phyloP scores from a whole-genome alignment of 768 basidiomycete species.

The Mrakia gelida region DNA sequence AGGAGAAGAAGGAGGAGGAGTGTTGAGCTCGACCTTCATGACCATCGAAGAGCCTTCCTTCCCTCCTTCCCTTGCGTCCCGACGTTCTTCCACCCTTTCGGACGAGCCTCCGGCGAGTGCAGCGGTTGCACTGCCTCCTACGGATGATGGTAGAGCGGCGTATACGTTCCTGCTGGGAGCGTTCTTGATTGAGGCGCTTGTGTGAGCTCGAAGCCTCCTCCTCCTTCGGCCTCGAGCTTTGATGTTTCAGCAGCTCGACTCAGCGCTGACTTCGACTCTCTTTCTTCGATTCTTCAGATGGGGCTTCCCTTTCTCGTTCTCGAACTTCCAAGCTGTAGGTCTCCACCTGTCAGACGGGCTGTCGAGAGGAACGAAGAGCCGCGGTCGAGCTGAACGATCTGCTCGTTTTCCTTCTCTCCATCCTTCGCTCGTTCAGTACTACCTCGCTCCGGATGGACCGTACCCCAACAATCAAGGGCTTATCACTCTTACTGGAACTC shows the following conservation, averaged over 20 bases:
- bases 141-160: not conserved
- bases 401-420: not conserved
- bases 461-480: not conserved
- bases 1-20: not conserved
- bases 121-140: not conserved
- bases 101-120: not conserved
- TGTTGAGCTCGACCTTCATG: not conserved
- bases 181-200: not conserved
- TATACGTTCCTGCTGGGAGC: not conserved
- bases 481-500: not conserved
- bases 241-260: not conserved
- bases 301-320: not conserved
- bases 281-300: not conserved
- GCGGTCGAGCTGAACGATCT: not conserved
- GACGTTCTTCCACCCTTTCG: not conserved
- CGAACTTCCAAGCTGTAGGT: not conserved
- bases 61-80: not conserved
- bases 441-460: not conserved
- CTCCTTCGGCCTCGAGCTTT: too few relatives aligned
- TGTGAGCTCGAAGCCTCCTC: too few relatives aligned
- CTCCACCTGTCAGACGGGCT: not conserved
- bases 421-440: not conserved
- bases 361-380: not conserved
- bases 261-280: not conserved
- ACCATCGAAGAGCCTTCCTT: not conserved